Evolutionary conservation across 108 stramenopile species (phyloP), one percentile per base, ranked within the genome.

Genomic region (Cyclotella kingstonii): DNA sequence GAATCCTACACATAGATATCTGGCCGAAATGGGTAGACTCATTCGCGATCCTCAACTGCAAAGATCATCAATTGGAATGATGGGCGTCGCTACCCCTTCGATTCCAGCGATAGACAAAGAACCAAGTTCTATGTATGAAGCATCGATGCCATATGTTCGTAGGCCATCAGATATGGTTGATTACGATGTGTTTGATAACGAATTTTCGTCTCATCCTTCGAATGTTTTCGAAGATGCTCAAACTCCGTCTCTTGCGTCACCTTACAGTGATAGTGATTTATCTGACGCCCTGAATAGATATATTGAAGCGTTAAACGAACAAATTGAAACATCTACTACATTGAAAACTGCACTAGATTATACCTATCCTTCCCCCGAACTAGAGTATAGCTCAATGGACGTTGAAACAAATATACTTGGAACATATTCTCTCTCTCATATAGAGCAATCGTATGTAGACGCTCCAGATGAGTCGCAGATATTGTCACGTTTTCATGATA

Each of bases 11-110:
- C 23, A 34, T 15, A 43, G 54, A 2, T 66, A 66, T 26, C 12
- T 66, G n/a, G 36, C 31, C 21, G 66, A 66, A 36, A 66, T 66
- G 66, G 40, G 66, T 3, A 53, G 54, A 19, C 66, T 66, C 12
- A 30, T 66, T 19, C 44, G 54, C 25, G 54, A 66, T 56, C 59
- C 59, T 60, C 59, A 60, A 18, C 59, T 60, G 45, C 59, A 60
- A 50, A 27, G 49, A 50, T 50, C 49, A 29, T 50, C 49, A 11
- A 50, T 40, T 15, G 39, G 39, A 40, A 40, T 50, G 49, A 50
- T 30, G 12, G 31, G 49, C 15, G 26, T 50, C 25, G 49, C 49
- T 27, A 14, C 49, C 10, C 49, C 49, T 26, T 50, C 31, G 27
- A 27, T 27, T 4, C 49, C 49, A 29, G 22, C n/a, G 8, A 29